Conservation (phyloP, 176 grass and related monocot species). For the Paspalum notatum region DNA sequence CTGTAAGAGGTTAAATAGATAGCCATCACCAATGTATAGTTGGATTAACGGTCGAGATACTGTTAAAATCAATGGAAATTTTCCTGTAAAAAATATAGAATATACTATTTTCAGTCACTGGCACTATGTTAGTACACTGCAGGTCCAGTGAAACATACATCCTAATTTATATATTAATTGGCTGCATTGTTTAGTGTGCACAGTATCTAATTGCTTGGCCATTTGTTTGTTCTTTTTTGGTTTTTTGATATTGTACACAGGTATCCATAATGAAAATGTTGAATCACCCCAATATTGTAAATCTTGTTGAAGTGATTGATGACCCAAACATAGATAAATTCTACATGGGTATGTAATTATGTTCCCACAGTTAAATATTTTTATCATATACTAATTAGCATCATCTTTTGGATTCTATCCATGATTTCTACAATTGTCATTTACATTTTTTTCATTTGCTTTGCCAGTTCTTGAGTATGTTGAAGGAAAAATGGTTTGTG, state of each 20-base stretch:
- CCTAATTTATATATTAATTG: slow-evolving; percentile 16
- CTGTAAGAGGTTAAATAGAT: slow-evolving; percentile 6
- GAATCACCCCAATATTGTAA: slow-evolving; percentile 95
- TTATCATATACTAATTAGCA: slow-evolving; percentile 32
- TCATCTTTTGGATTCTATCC: not conserved
- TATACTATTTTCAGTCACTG: not conserved
- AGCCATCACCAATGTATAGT: not conserved
- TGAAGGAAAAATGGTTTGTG: slow-evolving; percentile 75
- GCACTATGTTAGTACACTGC: not conserved
- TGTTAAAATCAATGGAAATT: not conserved
- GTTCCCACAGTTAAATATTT: not conserved
- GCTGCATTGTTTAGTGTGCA: not conserved
- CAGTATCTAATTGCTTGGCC: not conserved
- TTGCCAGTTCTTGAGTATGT: slow-evolving; percentile 82
- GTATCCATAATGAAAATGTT: slow-evolving; percentile 96
- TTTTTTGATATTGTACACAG: slow-evolving; percentile 43
- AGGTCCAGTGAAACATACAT: not conserved
- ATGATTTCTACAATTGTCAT: not conserved
- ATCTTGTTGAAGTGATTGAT: slow-evolving; percentile 96
- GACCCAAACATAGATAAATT: slow-evolving; percentile 79
- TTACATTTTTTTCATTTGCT: not conserved
- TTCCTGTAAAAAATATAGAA: not conserved
- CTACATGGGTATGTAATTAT: slow-evolving; percentile 71
- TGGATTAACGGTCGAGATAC: not conserved
- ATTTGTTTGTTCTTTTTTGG: not conserved